Conservation (phyloP, 2,329 filamentous ascomycete species). For the Fusarium sp. region DNA sequence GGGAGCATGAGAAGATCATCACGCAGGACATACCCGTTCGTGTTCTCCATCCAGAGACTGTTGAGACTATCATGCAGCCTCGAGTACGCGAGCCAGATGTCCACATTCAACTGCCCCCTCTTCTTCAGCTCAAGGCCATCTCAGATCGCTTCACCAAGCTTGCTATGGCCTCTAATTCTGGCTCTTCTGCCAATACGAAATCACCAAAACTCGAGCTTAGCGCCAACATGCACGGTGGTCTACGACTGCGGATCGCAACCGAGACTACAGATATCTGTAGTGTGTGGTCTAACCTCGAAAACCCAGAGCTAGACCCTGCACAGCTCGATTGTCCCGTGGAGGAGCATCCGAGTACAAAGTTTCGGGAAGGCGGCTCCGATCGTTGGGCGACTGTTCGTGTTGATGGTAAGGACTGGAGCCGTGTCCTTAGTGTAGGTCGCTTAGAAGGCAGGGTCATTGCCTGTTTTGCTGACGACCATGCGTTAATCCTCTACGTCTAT, state of each 20-base stretch:
- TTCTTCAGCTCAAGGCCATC: conserved; percentile 91
- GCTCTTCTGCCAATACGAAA: conserved; percentile 57
- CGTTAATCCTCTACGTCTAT: conserved; percentile 86
- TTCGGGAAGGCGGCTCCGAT: conserved; percentile 80
- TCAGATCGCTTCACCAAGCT: conserved; percentile 96
- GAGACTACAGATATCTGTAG: conserved; percentile 88
- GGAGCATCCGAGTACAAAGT: conserved; percentile 84
- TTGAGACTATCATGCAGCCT: conserved; percentile 95
- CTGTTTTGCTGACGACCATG: conserved; percentile 85
- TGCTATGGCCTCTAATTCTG: conserved; percentile 62
- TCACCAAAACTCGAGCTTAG: conserved; percentile 83
- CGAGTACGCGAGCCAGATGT: conserved; percentile 91
- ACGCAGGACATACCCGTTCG: conserved; percentile 97
- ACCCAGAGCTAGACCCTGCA: conserved; percentile 85
- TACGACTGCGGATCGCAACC: conserved; percentile 83
- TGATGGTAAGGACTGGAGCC: conserved; percentile 94
- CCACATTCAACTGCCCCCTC: conserved; percentile 87
- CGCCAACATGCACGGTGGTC: conserved; percentile 93
- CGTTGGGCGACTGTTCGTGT: conserved; percentile 91
- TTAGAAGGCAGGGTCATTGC: conserved; percentile 93
- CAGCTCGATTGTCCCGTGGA: conserved; percentile 78
- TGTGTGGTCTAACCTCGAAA: conserved; percentile 85
- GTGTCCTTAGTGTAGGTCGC: conserved; percentile 90
- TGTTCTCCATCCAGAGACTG: conserved; percentile 82
- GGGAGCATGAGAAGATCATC: conserved; percentile 89